A percentile compares a stretch with the other conserved stretches of the same genome.
Conservation (phyloP, 2,329 filamentous ascomycete species). For the Xenosphaeropsis pyriputrescens region DNA sequence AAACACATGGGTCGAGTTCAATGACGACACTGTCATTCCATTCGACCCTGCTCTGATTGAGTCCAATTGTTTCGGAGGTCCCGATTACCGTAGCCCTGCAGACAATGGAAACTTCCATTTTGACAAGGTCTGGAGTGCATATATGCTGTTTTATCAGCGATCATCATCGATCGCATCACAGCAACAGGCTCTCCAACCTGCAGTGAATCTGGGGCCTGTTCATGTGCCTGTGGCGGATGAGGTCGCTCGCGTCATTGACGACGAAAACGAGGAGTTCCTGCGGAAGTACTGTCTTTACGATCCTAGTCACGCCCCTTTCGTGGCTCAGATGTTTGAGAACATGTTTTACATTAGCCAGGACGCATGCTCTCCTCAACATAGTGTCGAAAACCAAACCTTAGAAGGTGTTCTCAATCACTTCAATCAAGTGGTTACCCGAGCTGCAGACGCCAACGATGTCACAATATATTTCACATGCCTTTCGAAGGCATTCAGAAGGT, state of each 20-base stretch:
- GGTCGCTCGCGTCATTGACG: slow-evolving; percentile 43
- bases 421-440: slow-evolving; percentile 60
- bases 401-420: slow-evolving; percentile 47
- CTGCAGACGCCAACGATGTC: slow-evolving; percentile 53
- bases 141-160: slow-evolving; percentile 96
- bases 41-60: slow-evolving; percentile 68
- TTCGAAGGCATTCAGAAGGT: slow-evolving; percentile 30
- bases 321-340: slow-evolving; percentile 44
- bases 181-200: slow-evolving; percentile 27
- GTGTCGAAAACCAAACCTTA: slow-evolving; percentile 33
- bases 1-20: slow-evolving; percentile 74
- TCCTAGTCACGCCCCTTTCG: slow-evolving; percentile 51
- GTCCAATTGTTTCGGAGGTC: slow-evolving; percentile 66
- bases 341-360: slow-evolving; percentile 32
- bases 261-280: slow-evolving; percentile 60
- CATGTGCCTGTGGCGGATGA: slow-evolving; percentile 28
- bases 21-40: slow-evolving; percentile 66
- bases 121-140: slow-evolving; percentile 73
- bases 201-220: slow-evolving; percentile 23
- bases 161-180: slow-evolving; percentile 46
- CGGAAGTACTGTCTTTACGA: slow-evolving; percentile 72
- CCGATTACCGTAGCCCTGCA: slow-evolving; percentile 32
- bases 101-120: slow-evolving; percentile 30
- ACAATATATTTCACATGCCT: slow-evolving; percentile 37
- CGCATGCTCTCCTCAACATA: slow-evolving; percentile 32